phyloP scores from a whole-genome alignment of 2,329 filamentous ascomycete species.

The Penicillium rolfsii region DNA sequence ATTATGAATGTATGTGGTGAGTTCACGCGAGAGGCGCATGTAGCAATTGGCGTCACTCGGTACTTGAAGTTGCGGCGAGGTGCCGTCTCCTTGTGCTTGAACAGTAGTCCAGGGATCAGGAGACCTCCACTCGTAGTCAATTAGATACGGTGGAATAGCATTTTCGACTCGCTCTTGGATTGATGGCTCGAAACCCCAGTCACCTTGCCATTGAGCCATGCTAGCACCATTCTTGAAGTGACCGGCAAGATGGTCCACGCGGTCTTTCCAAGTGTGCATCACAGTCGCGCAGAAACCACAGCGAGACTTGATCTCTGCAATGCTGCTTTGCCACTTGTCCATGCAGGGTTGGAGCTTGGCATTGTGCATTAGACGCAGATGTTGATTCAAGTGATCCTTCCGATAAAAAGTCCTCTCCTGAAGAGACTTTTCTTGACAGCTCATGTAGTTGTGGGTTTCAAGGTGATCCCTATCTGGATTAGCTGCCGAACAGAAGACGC shows the following conservation, averaged over 20 bases:
- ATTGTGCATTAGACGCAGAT: conserved; percentile 63
- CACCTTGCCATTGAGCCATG: conserved; percentile 47
- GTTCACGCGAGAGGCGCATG: conserved; percentile 44
- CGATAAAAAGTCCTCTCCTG: conserved; percentile 65
- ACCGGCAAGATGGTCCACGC: conserved; percentile 46
- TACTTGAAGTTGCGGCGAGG: conserved; percentile 26
- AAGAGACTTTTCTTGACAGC: conserved; percentile 63
- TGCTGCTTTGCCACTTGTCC: conserved; percentile 62
- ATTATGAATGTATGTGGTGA: conserved; percentile 44
- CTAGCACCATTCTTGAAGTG: conserved; percentile 45
- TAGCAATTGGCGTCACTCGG: conserved; percentile 48
- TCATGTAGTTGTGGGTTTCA: conserved; percentile 61
- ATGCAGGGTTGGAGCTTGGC: conserved; percentile 59
- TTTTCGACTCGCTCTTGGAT: conserved; percentile 44
- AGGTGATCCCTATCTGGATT: conserved; percentile 61
- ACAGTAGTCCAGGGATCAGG: conserved; percentile 39
- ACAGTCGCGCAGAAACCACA: conserved; percentile 49
- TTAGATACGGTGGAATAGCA: conserved; percentile 43
- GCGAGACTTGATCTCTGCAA: conserved; percentile 56
- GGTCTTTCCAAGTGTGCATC: conserved; percentile 50
- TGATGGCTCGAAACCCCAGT: conserved; percentile 46
- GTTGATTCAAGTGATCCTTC: conserved; percentile 66
- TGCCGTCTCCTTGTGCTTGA: conserved; percentile 19
- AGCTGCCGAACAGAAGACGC: conserved; percentile 61
- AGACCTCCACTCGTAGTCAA: conserved; percentile 37